Percentiles rank a stretch among this genome's conserved stretches.
phyloP scores from a whole-genome alignment of 352 stramenopile species.

The Aphanomyces astaci region DNA sequence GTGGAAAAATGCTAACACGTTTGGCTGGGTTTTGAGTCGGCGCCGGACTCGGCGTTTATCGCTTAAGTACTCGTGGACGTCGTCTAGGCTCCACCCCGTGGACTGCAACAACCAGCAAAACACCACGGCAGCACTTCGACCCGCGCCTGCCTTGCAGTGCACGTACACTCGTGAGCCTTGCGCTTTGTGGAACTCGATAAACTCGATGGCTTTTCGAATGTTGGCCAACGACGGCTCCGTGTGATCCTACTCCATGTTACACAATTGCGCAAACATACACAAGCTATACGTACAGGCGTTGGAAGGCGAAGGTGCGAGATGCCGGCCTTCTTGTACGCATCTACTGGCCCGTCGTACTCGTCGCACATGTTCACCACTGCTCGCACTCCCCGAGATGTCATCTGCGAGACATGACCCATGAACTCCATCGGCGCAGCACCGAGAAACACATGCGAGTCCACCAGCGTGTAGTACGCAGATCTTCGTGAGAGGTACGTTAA shows the following conservation, averaged over 20 bases:
- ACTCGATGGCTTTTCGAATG: constrained; percentile 69
- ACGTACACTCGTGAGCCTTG: constrained; percentile 90
- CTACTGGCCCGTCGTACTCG: constrained; percentile 87
- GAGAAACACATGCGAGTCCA: constrained; percentile 89
- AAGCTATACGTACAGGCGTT: constrained; percentile 79
- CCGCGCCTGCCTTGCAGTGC: constrained; percentile 94
- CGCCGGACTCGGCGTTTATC: constrained; percentile 86
- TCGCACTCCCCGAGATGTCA: constrained; percentile 73
- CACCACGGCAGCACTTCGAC: constrained; percentile 85
- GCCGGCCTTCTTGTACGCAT: constrained; percentile 79
- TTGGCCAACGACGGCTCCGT: constrained; percentile 63
- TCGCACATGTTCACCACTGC: constrained; percentile 95
- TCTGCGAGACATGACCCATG: constrained; percentile 70
- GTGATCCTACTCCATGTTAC: constrained; percentile 47
- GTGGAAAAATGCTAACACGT: constrained; percentile 70
- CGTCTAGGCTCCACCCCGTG: constrained; percentile 58
- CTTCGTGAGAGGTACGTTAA: constrained; percentile 86
- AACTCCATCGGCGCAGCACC: constrained; percentile 88
- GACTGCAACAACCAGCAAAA: constrained; percentile 86
- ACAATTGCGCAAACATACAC: not conserved
- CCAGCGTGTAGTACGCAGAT: constrained; percentile 82
- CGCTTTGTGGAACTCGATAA: constrained; percentile 83
- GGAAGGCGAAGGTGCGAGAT: constrained; percentile 86
- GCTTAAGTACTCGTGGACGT: constrained; percentile 84
- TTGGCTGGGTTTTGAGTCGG: constrained; percentile 81